phyloP scores from a whole-genome alignment of 2,329 filamentous ascomycete genomes.

The Trichoderma cornu-damae region DNA sequence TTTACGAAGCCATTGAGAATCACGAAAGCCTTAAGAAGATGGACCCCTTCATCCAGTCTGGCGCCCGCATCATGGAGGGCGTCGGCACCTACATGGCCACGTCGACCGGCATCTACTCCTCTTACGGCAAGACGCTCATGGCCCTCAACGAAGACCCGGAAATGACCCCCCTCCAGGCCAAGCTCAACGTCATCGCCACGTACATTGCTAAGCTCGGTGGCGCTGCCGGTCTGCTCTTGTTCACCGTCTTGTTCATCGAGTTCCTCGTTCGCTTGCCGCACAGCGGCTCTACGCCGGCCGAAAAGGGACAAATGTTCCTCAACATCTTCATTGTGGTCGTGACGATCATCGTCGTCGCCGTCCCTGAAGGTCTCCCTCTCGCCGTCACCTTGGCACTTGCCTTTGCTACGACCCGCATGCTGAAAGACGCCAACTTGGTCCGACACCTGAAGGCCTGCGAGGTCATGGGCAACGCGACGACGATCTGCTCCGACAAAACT shows the following conservation, averaged over 20 bases:
- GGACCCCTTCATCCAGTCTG: slow-evolving; percentile 83
- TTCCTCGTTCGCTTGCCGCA: slow-evolving; percentile 66
- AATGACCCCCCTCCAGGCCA: slow-evolving; percentile 70
- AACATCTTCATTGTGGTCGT: slow-evolving; percentile 74
- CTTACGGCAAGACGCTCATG: slow-evolving; percentile 71
- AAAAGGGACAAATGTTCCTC: slow-evolving; percentile 74
- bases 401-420: slow-evolving; percentile 72
- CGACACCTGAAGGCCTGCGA: slow-evolving; percentile 72
- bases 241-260: slow-evolving; percentile 79
- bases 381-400: slow-evolving; percentile 73
- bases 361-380: slow-evolving; percentile 70
- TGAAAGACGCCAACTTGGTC: slow-evolving; percentile 72
- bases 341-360: slow-evolving; percentile 74
- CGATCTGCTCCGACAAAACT: slow-evolving; percentile 64
- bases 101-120: slow-evolving; percentile 66
- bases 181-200: slow-evolving; percentile 68
- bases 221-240: slow-evolving; percentile 70
- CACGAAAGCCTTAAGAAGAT: slow-evolving; percentile 63
- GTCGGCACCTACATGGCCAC: slow-evolving; percentile 71
- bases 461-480: slow-evolving; percentile 75
- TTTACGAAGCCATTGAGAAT: slow-evolving; percentile 63
- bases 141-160: slow-evolving; percentile 68
- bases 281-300: slow-evolving; percentile 51
- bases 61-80: slow-evolving; percentile 70
- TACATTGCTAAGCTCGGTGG: slow-evolving; percentile 76